A percentile compares a stretch with the other conserved stretches of the same genome.
These are phyloP conservation scores for Allium fistulosum DNA, from an alignment of 106 monocot species.

Conservation along the genomic window DNA sequence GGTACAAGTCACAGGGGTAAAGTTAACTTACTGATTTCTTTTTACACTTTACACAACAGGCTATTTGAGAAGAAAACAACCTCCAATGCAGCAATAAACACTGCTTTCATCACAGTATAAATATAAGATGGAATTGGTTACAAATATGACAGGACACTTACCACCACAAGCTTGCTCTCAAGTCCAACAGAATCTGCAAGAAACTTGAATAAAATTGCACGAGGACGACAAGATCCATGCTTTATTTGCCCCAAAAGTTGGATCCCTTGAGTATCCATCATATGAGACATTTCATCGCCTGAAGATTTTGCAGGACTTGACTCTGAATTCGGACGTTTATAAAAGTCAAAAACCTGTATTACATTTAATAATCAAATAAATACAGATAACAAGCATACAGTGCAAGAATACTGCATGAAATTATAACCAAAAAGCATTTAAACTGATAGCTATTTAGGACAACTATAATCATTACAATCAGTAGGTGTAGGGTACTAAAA, in stretches of 20 bases:
- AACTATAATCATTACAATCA: too few species aligned
- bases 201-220: constrained; percentile 96
- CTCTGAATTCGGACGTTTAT: constrained; percentile 75
- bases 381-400: neutral
- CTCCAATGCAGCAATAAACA: too few species aligned
- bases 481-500: too few species aligned
- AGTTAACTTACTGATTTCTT: too few species aligned
- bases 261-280: constrained; percentile 63
- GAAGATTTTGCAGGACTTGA: constrained; percentile 71
- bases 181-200: constrained; percentile 95
- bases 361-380: constrained; percentile 1
- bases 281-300: constrained; percentile 57
- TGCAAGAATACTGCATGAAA: too few species aligned
- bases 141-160: constrained; percentile 19
- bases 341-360: constrained; percentile 81
- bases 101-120: too few species aligned
- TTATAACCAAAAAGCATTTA: too few species aligned
- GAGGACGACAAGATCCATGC: constrained; percentile 91
- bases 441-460: too few species aligned
- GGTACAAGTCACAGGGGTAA: too few species aligned
- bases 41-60: too few species aligned
- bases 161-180: constrained; percentile 88
- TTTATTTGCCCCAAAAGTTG: constrained; percentile 95
- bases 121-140: too few species aligned
- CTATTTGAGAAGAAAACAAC: too few species aligned